Conservation (phyloP, 352 stramenopile species). For the Phytophthora macrochlamydospora region DNA sequence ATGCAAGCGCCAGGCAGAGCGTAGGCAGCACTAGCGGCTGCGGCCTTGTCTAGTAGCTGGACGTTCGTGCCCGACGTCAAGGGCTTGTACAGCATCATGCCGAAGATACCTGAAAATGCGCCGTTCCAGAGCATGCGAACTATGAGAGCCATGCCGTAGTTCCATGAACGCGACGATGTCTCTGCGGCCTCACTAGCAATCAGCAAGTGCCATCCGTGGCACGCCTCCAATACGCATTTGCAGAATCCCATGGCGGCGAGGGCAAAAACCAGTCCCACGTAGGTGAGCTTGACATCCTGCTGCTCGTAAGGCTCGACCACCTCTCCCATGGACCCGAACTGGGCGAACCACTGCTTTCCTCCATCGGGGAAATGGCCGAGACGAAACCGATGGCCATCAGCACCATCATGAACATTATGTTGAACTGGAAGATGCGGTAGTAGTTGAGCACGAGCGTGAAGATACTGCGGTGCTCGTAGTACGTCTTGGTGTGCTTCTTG, state of each 20-base stretch:
- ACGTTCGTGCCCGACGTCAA: slow-evolving; percentile 42
- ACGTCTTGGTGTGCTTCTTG: slow-evolving; percentile 77
- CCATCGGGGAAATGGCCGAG: slow-evolving; percentile 61
- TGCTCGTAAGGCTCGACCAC: slow-evolving; percentile 56
- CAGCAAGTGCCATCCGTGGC: slow-evolving; percentile 66
- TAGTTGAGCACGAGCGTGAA: slow-evolving; percentile 81
- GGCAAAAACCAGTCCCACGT: slow-evolving; percentile 56
- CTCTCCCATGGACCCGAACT: slow-evolving; percentile 63
- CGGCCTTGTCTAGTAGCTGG: slow-evolving; percentile 46
- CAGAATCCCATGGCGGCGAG: slow-evolving; percentile 54
- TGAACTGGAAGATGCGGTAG: slow-evolving; percentile 84
- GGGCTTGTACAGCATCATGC: slow-evolving; percentile 65
- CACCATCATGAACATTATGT: slow-evolving; percentile 77
- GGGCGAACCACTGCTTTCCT: slow-evolving; percentile 58
- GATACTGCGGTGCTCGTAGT: slow-evolving; percentile 79
- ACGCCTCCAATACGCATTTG: slow-evolving; percentile 67
- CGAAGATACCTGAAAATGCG: slow-evolving; percentile 59
- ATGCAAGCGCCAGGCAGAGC: slow-evolving; percentile 47
- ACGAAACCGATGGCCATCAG: slow-evolving; percentile 68
- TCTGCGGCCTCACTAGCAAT: slow-evolving; percentile 39
- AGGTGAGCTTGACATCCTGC: slow-evolving; percentile 68
- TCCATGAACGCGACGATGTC: slow-evolving; percentile 61
- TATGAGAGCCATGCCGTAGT: slow-evolving; percentile 61
- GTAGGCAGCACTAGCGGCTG: slow-evolving; percentile 37
- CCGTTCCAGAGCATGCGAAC: slow-evolving; percentile 76